Base-by-base conservation (phyloP, 805 yeast genomes). In the Wickerhamomyces pijperi region DNA sequence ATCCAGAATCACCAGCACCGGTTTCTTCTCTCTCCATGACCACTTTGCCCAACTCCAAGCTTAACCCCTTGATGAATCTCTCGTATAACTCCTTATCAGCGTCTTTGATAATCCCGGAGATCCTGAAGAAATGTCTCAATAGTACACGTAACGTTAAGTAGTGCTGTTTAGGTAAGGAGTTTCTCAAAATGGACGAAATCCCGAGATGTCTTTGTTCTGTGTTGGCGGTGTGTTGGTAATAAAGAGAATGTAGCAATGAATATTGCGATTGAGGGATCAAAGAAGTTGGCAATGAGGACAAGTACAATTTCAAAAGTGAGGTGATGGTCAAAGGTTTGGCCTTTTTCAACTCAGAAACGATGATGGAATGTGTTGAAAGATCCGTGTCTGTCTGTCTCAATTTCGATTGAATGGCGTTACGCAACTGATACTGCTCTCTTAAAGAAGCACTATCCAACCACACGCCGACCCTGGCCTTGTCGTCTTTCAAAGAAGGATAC, bases 201-300 rank as follows among this genome's bases (percentile, higher is more conserved):
- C n/a, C 29, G 5, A 12, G 4, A 12, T 25, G 29, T 9, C 29
- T 9, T 25, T 25, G 29, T 7, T 25, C 5, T 13, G 29, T 12
- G 14, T 25, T 25, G 12, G 29, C 14, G 5, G 29, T 11, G 13
- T 25, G 29, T 51, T 74, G 59, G 51, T 66, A 49, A 55, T 85
- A 86, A 37, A 86, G 65, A 2, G 82, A 72, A 55, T 75, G 77
- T 47, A 85, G 65, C 32, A 80, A 61, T 47, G 82, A 92, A 53
- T 78, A 81, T 43, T 72, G 63, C 36, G 72, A 73, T 41, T 70
- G 64, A 2, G 90, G 77, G 4, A 86, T 70, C 33, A 85, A 56
- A 2, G 92, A 78, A 44, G 78, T 85, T 0, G 95, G 95, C 35
- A 85, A 65, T 54, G 86, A 95, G 54, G 84, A 63, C 21, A 85